Conservation (phyloP, 2,329 filamentous ascomycete genomes). For the Kalaharituber pfeilii region DNA sequence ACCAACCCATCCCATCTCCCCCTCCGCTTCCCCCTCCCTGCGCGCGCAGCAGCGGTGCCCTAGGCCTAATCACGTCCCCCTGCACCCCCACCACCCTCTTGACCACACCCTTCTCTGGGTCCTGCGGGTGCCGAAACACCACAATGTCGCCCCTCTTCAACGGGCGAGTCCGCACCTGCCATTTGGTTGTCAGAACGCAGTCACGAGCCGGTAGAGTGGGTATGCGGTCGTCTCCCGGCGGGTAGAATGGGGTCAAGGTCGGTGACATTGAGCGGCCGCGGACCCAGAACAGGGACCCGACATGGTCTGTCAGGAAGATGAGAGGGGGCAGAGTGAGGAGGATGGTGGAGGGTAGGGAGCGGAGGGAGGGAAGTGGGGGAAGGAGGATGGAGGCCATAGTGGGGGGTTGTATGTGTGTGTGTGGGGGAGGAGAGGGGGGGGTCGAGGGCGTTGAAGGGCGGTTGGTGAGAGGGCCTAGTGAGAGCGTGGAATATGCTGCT, state of each 20-base stretch:
- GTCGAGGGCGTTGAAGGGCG: neutral
- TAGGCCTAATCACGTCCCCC: conserved; percentile 21
- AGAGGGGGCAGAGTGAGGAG: conserved; percentile 45
- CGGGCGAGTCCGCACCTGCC: conserved; percentile 30
- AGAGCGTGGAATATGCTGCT: too few species aligned
- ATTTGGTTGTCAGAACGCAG: conserved; percentile 42
- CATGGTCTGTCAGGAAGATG: conserved; percentile 43
- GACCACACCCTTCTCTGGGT: conserved; percentile 51
- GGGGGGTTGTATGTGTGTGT: neutral
- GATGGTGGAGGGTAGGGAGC: conserved; percentile 32
- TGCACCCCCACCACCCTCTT: conserved; percentile 65
- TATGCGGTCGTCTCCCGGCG: conserved; percentile 25
- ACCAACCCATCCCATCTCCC: neutral
- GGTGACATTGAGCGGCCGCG: conserved; percentile 58
- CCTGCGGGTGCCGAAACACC: conserved; percentile 51
- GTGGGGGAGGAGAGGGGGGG: neutral
- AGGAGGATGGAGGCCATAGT: conserved; percentile 7
- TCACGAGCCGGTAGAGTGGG: conserved; percentile 33
- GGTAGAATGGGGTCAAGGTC: conserved; percentile 32
- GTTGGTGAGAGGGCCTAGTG: neutral
- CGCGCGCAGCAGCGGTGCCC: conserved; percentile 27
- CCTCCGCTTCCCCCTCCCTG: neutral
- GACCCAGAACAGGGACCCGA: conserved; percentile 42
- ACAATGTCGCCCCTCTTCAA: conserved; percentile 51
- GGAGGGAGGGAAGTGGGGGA: conserved; percentile 1